Evolutionary conservation across 2,329 filamentous ascomycete species (phyloP).

Genomic region (Aureobasidium uvarum): DNA sequence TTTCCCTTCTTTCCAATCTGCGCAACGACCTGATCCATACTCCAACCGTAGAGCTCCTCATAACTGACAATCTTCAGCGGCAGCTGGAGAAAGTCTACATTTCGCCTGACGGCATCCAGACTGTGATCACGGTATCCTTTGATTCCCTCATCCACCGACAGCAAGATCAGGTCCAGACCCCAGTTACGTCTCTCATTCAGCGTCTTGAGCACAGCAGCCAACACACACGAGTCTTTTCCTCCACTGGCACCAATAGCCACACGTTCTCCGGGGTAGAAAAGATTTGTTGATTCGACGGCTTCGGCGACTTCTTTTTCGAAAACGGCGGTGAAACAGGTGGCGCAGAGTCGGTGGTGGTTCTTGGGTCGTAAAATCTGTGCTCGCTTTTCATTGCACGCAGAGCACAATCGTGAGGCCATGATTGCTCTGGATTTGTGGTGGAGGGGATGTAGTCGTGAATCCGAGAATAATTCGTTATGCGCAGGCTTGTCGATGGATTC

Average conservation of each 20-base stretch:
- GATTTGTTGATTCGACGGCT: constrained; percentile 76
- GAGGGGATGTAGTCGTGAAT: neutral
- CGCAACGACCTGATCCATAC: constrained; percentile 97
- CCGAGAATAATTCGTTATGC: neutral
- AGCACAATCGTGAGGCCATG: constrained; percentile 78
- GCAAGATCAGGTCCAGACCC: constrained; percentile 76
- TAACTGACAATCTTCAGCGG: constrained; percentile 90
- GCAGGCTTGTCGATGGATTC: neutral
- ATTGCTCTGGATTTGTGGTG: neutral
- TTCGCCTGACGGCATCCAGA: constrained; percentile 92
- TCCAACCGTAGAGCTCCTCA: constrained; percentile 94
- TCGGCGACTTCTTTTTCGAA: constrained; percentile 95
- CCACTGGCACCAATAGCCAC: constrained; percentile 95
- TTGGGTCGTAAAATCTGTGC: constrained; percentile 92
- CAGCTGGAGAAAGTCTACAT: constrained; percentile 88
- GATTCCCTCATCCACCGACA: constrained; percentile 97
- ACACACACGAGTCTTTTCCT: constrained; percentile 94
- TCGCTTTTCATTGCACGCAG: constrained; percentile 69
- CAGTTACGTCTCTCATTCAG: constrained; percentile 88
- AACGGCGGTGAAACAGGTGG: constrained; percentile 76
- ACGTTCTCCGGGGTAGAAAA: constrained; percentile 80
- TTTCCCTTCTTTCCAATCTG: constrained; percentile 97
- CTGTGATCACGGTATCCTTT: constrained; percentile 96
- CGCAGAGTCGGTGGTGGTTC: constrained; percentile 91
- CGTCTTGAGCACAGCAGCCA: constrained; percentile 91